phyloP scores from a whole-genome alignment of 179 eudicot species.

The Drosera spatulata region DNA sequence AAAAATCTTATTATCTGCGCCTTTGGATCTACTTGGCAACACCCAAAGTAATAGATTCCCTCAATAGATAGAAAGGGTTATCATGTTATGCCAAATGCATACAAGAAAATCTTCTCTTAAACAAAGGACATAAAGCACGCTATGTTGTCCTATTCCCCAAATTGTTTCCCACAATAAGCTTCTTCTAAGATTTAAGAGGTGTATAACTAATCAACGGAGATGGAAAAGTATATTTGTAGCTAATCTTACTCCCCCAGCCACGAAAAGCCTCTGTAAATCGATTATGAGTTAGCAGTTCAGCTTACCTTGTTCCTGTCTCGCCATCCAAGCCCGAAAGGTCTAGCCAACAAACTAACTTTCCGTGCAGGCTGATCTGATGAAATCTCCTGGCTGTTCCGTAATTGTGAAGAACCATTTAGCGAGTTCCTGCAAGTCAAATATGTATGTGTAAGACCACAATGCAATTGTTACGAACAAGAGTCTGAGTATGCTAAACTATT shows the following conservation, averaged over 20 bases:
- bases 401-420: conserved; percentile 38
- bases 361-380: conserved; percentile 49
- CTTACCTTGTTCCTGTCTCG: conserved; percentile 81
- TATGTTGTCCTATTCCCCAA: too few species aligned
- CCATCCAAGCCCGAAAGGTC: conserved; percentile 98
- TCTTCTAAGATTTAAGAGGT: too few species aligned
- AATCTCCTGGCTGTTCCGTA: conserved; percentile 40
- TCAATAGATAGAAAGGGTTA: background rate
- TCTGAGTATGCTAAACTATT: too few species aligned
- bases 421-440: conserved; percentile 32
- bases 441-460: background rate
- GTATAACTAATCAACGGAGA: too few species aligned
- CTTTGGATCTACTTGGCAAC: too few species aligned
- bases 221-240: too few species aligned
- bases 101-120: too few species aligned
- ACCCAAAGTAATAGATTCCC: background rate
- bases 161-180: too few species aligned
- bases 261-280: background rate
- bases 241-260: too few species aligned
- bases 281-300: background rate
- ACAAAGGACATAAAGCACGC: too few species aligned
- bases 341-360: conserved; percentile 68
- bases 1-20: too few species aligned
- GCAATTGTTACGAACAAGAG: background rate
- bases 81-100: too few species aligned